A percentile compares a stretch with the other conserved stretches of the same genome.
phyloP scores from a whole-genome alignment of 192 early-diverging fungal genomes.

The Dispira simplex region DNA sequence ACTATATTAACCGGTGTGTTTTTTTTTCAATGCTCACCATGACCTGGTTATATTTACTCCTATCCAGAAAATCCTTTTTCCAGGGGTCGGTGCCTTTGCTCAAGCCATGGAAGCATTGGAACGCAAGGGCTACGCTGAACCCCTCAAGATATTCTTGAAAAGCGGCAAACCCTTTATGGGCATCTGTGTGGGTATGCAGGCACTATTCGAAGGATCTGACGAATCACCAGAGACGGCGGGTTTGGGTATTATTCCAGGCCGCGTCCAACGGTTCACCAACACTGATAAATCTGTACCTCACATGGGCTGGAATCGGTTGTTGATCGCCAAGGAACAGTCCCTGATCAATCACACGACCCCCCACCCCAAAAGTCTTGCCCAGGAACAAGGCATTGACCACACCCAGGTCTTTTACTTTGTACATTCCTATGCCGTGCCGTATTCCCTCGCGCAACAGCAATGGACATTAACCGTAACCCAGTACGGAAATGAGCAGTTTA shows the following conservation, averaged over 20 bases:
- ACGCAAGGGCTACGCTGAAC: slow-evolving; percentile 59
- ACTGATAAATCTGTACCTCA: slow-evolving; percentile 82
- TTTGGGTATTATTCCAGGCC: slow-evolving; percentile 67
- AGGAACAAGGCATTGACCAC: slow-evolving; percentile 25
- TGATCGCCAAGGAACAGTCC: neutral
- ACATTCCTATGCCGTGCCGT: slow-evolving; percentile 84
- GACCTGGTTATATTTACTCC: neutral
- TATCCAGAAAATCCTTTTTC: slow-evolving; percentile 87
- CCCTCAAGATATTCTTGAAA: slow-evolving; percentile 67
- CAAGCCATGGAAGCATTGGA: slow-evolving; percentile 68
- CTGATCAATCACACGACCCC: neutral
- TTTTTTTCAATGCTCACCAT: neutral
- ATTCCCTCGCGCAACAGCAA: slow-evolving; percentile 32
- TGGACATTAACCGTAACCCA: slow-evolving; percentile 73
- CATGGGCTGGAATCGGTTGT: slow-evolving; percentile 85
- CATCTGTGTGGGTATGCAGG: slow-evolving; percentile 98
- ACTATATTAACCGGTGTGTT: no score
- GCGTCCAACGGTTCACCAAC: slow-evolving; percentile 40
- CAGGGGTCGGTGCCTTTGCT: slow-evolving; percentile 96
- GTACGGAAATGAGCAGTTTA: slow-evolving; percentile 78
- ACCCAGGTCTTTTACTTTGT: slow-evolving; percentile 85
- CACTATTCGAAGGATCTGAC: slow-evolving; percentile 78
- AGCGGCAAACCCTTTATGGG: slow-evolving; percentile 91
- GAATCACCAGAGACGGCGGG: slow-evolving; percentile 70
- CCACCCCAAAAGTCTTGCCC: slow-evolving; percentile 5